phyloP scores from a whole-genome alignment of 208 protist genomes.

The Paratrypanosoma confusum region DNA sequence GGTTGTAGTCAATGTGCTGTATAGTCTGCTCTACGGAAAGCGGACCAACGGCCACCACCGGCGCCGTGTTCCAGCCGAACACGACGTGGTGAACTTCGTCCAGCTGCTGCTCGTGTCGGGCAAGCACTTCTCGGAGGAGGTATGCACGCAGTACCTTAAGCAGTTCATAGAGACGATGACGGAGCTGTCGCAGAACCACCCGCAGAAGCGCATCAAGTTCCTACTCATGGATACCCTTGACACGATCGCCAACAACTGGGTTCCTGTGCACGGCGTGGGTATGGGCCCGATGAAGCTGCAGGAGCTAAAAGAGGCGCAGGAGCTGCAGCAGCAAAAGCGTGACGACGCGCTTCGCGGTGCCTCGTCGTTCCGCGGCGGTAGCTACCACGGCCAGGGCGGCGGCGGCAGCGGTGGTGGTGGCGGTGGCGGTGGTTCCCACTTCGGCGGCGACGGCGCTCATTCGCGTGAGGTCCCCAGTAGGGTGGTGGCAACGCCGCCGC shows the following conservation, averaged over 20 bases:
- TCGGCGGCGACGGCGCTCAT: background rate
- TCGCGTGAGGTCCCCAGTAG: background rate
- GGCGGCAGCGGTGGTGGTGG: too few species aligned
- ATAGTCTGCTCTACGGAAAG: slow-evolving; percentile 68
- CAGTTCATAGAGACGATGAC: slow-evolving; percentile 31
- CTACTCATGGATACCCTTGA: slow-evolving; percentile 59
- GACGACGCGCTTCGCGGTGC: too few species aligned
- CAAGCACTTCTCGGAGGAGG: slow-evolving; percentile 28
- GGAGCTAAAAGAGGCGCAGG: background rate
- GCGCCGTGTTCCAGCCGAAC: slow-evolving; percentile 50
- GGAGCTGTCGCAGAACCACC: slow-evolving; percentile 43
- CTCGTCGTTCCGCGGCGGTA: background rate
- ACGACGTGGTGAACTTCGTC: slow-evolving; percentile 71
- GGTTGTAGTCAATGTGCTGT: slow-evolving; percentile 53
- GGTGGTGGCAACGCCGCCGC: slow-evolving; percentile 2
- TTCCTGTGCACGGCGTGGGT: slow-evolving; percentile 38
- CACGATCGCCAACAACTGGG: slow-evolving; percentile 76
- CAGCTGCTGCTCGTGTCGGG: slow-evolving; percentile 67
- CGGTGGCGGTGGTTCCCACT: background rate
- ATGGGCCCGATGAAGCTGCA: slow-evolving; percentile 6
- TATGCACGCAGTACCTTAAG: slow-evolving; percentile 26
- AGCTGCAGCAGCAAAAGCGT: background rate
- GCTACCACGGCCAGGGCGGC: background rate
- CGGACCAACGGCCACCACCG: slow-evolving; percentile 21
- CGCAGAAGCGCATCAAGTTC: slow-evolving; percentile 66